Base-by-base conservation (phyloP, 345 rosid genomes). In the Erodium maritimum region DNA sequence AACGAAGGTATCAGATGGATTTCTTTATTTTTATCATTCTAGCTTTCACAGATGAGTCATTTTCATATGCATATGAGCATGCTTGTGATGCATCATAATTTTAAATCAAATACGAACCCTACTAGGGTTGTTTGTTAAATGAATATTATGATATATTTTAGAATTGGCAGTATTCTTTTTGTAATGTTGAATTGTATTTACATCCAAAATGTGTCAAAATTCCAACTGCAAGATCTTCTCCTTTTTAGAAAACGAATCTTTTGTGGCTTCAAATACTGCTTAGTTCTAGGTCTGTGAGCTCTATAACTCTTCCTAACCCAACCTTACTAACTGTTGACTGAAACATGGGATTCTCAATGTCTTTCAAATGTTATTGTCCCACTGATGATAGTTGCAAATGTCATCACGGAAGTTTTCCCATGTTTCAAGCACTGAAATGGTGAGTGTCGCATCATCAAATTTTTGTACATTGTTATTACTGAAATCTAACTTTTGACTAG, bases 31-130 rank as follows among this genome's bases (percentile, higher is more conserved):
- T 23, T 33, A 17, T 16, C 23, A 24, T 21, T 21, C 19, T 63
- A 17, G 5, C 8, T 48, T 61, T 54, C n/a, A n/a, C 61, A 57
- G 64, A 50, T 53, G 48, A n/a, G n/a, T n/a, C n/a, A n/a, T n/a
- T n/a, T n/a, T n/a, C n/a, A n/a, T n/a, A n/a, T n/a, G n/a, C n/a
- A n/a, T n/a, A n/a, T n/a, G n/a, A n/a, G n/a, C n/a, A n/a, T 25
- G 33, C 7, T 25, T 25, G 33, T 25, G 33, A 25, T 25, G 33
- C 33, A 25, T 25, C 33, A 25, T n/a, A 7, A 25, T 25, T 25
- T 25, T 25, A 25, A 25, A 25, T 25, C 33, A 25, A 25, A 25
- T 25, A n/a, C 7, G 7, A 25, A 25, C 33, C 7, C 7, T 25
- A 2, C 33, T 25, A 2, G 33, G 33, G n/a, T n/a, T n/a, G n/a